Evolutionary conservation across 1,139 yeast genomes (phyloP).

Genomic region (Candida tetrigidarum): DNA sequence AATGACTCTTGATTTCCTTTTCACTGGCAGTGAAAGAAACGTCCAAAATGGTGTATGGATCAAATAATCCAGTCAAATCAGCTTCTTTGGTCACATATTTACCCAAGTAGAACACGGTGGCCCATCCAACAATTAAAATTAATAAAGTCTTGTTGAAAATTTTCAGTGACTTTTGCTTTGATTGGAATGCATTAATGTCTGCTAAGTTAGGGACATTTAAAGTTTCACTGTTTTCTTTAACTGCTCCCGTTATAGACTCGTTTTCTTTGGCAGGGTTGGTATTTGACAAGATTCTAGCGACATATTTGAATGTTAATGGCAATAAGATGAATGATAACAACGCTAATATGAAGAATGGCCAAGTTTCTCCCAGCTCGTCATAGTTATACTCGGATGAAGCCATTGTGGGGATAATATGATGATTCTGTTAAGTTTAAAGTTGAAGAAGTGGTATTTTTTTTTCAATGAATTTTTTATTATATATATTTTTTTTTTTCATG

Average conservation of each 20-base stretch:
- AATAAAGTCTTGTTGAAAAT: constrained; percentile 50
- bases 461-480: constrained; percentile 4
- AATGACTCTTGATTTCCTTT: constrained; percentile 77
- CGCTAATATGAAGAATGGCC: constrained; percentile 94
- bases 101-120: constrained; percentile 53
- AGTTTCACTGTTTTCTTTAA: constrained; percentile 30
- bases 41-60: constrained; percentile 89
- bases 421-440: not conserved
- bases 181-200: constrained; percentile 45
- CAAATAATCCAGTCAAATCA: constrained; percentile 58
- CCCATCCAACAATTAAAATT: constrained; percentile 71
- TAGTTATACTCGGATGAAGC: constrained; percentile 62
- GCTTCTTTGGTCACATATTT: constrained; percentile 52
- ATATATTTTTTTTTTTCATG: not conserved
- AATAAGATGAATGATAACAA: constrained; percentile 61
- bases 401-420: constrained; percentile 9
- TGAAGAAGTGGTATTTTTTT: not conserved
- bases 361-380: constrained; percentile 91
- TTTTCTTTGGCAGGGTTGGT: constrained; percentile 29
- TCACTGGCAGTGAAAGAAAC: constrained; percentile 71
- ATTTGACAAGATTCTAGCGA: constrained; percentile 28
- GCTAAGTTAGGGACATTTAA: constrained; percentile 45
- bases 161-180: constrained; percentile 38
- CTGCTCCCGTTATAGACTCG: constrained; percentile 35
- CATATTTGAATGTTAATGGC: constrained; percentile 65